Evolutionary conservation across 768 basidiomycete species (phyloP).

Genomic region (Naganishia kalamii): DNA sequence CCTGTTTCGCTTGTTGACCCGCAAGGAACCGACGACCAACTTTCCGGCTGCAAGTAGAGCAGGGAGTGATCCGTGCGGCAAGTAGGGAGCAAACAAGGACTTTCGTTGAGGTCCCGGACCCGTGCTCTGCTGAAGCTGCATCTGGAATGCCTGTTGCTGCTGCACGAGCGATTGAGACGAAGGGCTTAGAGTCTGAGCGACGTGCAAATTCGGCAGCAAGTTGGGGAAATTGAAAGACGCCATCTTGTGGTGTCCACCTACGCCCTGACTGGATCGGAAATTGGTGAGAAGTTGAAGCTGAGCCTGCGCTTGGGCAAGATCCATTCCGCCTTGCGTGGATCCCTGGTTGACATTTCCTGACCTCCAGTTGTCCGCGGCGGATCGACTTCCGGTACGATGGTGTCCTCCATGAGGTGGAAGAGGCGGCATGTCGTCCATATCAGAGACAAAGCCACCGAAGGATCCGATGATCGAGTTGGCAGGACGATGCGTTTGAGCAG

Average conservation of each 20-base stretch:
- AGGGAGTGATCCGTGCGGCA: slow-evolving; percentile 93
- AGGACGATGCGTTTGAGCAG: slow-evolving; percentile 24
- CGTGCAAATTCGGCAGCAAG: slow-evolving; percentile 96
- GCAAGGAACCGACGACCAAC: slow-evolving; percentile 89
- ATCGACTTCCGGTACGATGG: slow-evolving; percentile 40
- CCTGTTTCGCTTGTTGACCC: slow-evolving; percentile 96
- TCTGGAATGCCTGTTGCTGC: slow-evolving; percentile 88
- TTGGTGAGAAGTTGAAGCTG: slow-evolving; percentile 93
- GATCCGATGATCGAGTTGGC: slow-evolving; percentile 26
- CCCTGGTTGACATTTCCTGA: slow-evolving; percentile 11
- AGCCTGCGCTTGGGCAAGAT: slow-evolving; percentile 93
- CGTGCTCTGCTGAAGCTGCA: slow-evolving; percentile 86
- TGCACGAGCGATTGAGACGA: slow-evolving; percentile 70
- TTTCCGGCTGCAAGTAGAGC: slow-evolving; percentile 95
- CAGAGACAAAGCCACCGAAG: slow-evolving; percentile 32
- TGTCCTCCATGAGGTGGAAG: slow-evolving; percentile 30
- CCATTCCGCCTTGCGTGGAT: slow-evolving; percentile 47
- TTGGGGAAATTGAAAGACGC: slow-evolving; percentile 96
- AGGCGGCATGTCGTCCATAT: slow-evolving; percentile 36
- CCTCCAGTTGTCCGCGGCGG: slow-evolving; percentile 19
- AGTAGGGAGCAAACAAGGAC: slow-evolving; percentile 95
- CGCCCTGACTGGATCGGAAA: slow-evolving; percentile 89
- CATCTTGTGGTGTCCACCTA: slow-evolving; percentile 74
- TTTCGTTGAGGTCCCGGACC: slow-evolving; percentile 84
- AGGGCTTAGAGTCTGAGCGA: slow-evolving; percentile 86